These are phyloP conservation scores for Cucurbita maxima DNA, from an alignment of 306 rosid genomes.

Conservation along the genomic window DNA sequence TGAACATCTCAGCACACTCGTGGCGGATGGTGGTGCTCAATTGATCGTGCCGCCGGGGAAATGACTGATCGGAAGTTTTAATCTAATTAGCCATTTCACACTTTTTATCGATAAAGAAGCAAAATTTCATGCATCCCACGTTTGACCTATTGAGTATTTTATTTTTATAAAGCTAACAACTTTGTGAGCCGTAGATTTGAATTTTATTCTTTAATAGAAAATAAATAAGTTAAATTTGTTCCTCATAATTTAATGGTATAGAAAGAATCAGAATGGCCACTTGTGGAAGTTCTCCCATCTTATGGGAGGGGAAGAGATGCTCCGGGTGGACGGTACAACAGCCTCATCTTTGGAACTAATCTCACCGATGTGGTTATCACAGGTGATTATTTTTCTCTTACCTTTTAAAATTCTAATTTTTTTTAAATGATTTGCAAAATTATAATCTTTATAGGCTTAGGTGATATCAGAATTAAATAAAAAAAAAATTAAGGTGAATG, in stretches of 20 bases:
- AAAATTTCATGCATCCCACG: slow-evolving; percentile 72
- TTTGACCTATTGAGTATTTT: background rate
- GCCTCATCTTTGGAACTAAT: slow-evolving; percentile 59
- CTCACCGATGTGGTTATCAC: slow-evolving; percentile 69
- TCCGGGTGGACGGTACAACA: slow-evolving; percentile 39
- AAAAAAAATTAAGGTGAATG: too few species aligned
- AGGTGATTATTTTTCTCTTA: slow-evolving; percentile 20
- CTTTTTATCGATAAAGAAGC: slow-evolving; percentile 69
- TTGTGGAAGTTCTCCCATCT: slow-evolving; percentile 30
- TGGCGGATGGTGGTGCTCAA: slow-evolving; percentile 55
- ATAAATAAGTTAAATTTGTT: too few species aligned
- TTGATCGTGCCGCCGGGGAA: slow-evolving; percentile 79
- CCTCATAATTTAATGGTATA: slow-evolving; percentile 3
- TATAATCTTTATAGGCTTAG: too few species aligned
- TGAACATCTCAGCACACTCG: slow-evolving; percentile 25
- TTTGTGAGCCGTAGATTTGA: too few species aligned
- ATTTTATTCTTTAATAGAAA: too few species aligned
- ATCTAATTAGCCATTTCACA: slow-evolving; percentile 81
- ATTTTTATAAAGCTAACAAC: too few species aligned
- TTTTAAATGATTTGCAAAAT: too few species aligned
- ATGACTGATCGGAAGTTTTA: slow-evolving; percentile 90
- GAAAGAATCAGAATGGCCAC: slow-evolving; percentile 60
- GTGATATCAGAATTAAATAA: too few species aligned
- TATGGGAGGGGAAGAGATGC: slow-evolving; percentile 61
- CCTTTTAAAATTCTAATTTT: background rate